Evolutionary conservation across 2,329 filamentous ascomycete genomes (phyloP), one percentile per base, ranked within the genome.

Genomic region (Tolypocladium amazonense): DNA sequence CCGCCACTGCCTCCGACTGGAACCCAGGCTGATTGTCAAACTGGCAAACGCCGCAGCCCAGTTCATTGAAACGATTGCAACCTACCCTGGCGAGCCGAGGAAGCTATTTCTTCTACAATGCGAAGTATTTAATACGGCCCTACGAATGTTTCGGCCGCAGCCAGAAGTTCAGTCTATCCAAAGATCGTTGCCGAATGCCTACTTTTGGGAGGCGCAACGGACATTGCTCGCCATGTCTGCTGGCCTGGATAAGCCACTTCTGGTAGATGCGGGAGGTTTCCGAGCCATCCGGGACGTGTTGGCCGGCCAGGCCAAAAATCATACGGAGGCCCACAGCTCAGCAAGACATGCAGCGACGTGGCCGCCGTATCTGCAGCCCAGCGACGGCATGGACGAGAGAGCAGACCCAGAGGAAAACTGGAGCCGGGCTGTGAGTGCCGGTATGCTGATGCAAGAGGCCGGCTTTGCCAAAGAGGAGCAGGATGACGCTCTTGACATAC

Each of bases 331-430:
- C 18, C 77, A 75, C 39, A 78, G 77, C 38, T 76, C 80, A 1
- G 64, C 70, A 25, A 78, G 81, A 35, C 77, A 83, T 59, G 72
- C 75, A 2, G 75, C 78, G 56, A 77, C 76, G 2, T 87, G 84
- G 85, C 85, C 85, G 12, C 85, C 85, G 0, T 87, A 85, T 70
- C 72, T 82, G 59, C 74, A 77, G 43, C 76, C 80, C 14, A 77
- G 80, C 60, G 81, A 87, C 65, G 84, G 84, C 1, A 79, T 83
- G 62, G 85, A 88, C 66, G 84, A 84, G 63, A 75, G 72, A 57
- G 75, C 77, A 57, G 75, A 76, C 6, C 73, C 72, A 1, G 76
- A 81, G 53, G 81, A 84, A 33, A 80, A 81, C 61, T 74, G 78
- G 63, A 84, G 82, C 59, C 76, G 83, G 58, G 78, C 78, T 47